phyloP scores from a whole-genome alignment of 108 stramenopile genomes.

The Thalassiosira profunda region DNA sequence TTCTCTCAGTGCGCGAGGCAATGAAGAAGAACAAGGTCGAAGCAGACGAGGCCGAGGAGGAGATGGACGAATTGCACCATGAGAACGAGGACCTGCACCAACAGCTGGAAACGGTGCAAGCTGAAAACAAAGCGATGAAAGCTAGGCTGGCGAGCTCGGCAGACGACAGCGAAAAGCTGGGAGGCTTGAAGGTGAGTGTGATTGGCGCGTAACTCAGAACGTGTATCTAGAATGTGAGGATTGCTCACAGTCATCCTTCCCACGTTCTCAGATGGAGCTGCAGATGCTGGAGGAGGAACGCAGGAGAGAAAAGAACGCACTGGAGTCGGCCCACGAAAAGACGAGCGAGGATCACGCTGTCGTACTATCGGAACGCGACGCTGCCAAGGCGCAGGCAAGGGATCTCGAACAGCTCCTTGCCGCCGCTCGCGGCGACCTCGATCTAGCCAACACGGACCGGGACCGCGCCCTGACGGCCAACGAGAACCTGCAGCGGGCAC shows the following conservation, averaged over 20 bases:
- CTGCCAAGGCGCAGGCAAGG: constrained; percentile 57
- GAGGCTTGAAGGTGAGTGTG: constrained; percentile 56
- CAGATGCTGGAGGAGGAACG: constrained; percentile 81
- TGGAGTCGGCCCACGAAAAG: constrained; percentile 48
- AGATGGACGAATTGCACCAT: constrained; percentile 60
- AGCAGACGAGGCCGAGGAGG: constrained; percentile 45
- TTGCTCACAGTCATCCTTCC: no score
- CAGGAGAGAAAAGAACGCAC: constrained; percentile 59
- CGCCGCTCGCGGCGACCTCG: constrained; percentile 77
- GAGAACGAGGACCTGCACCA: constrained; percentile 81
- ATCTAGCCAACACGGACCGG: constrained; percentile 74
- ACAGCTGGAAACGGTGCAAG: constrained; percentile 57
- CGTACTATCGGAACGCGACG: constrained; percentile 68
- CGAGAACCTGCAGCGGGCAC: constrained; percentile 75
- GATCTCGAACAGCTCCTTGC: constrained; percentile 80
- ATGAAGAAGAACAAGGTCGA: constrained; percentile 55
- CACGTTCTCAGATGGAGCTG: constrained; percentile 66
- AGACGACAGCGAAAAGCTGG: constrained; percentile 56
- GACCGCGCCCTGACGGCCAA: constrained; percentile 72
- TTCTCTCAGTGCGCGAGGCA: constrained; percentile 29
- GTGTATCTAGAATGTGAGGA: no score
- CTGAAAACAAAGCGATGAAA: constrained; percentile 56
- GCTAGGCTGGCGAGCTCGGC: constrained; percentile 53
- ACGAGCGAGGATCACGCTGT: constrained; percentile 47
- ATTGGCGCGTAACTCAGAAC: not conserved